Evolutionary conservation across 768 basidiomycete genomes (phyloP).

Genomic region (Podaxis sp.): DNA sequence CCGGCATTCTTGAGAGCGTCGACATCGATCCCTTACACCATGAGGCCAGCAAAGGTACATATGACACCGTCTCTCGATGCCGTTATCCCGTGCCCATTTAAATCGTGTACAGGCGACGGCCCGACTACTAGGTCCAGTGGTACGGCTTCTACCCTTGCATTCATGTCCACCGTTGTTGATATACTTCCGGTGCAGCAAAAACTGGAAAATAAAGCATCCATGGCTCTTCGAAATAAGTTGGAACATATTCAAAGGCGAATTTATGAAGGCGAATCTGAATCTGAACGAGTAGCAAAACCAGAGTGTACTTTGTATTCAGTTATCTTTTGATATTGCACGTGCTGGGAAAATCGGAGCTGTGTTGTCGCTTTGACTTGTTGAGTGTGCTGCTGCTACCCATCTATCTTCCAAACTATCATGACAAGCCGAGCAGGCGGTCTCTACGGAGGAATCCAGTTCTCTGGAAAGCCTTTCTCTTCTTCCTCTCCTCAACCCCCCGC

Average conservation of each 20-base stretch:
- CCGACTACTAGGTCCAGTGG: conserved; percentile 30
- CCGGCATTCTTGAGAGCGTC: conserved; percentile 55
- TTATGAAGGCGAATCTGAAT: background rate
- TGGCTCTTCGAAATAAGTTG: conserved; percentile 1
- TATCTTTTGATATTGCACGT: background rate
- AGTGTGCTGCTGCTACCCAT: background rate
- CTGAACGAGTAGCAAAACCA: background rate
- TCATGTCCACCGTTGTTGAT: conserved; percentile 21
- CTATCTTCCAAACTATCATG: conserved; percentile 42
- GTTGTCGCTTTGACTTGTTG: background rate
- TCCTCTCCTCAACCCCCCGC: conserved; percentile 20
- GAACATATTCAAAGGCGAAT: background rate
- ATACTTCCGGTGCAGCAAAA: conserved; percentile 19
- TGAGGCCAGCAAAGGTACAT: conserved; percentile 37
- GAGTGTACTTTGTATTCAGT: background rate
- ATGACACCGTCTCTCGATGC: background rate
- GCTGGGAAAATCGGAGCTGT: conserved; percentile 5
- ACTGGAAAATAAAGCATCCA: conserved; percentile 27
- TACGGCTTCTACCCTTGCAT: conserved; percentile 13
- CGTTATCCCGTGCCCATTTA: background rate
- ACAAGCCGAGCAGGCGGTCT: conserved; percentile 80
- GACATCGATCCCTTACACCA: conserved; percentile 53
- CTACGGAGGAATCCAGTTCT: conserved; percentile 86
- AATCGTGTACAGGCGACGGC: conserved; percentile 32
- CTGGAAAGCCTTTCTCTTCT: conserved; percentile 54